Percentiles rank a stretch among this genome's conserved stretches.
Conservation (phyloP, 306 rosid genomes). For the Rosa chinensis region DNA sequence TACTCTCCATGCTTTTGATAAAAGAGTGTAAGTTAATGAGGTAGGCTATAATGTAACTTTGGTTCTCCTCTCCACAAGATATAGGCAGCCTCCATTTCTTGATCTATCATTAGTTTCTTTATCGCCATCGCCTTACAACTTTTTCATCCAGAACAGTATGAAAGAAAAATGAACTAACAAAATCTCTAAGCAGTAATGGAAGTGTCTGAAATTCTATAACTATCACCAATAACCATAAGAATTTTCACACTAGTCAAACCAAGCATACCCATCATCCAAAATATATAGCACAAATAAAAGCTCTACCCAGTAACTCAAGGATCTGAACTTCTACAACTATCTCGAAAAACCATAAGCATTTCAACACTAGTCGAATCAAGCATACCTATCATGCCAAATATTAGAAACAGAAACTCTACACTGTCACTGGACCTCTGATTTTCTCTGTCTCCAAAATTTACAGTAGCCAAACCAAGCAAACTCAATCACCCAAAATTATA, state of each 20-base stretch:
- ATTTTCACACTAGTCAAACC: background rate
- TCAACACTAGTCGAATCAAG: background rate
- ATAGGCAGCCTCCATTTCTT: background rate
- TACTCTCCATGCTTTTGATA: background rate
- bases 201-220: background rate
- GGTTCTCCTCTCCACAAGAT: background rate
- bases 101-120: background rate
- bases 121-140: background rate
- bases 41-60: background rate
- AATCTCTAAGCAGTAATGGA: background rate
- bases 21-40: background rate
- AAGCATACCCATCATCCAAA: constrained; percentile 1
- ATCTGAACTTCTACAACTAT: background rate
- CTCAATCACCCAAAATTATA: background rate
- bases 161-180: background rate
- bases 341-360: background rate
- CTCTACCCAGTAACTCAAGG: background rate
- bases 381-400: background rate
- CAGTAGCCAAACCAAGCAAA: too few relatives aligned
- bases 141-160: background rate
- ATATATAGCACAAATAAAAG: background rate
- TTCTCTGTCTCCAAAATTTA: too few relatives aligned
- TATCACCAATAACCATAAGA: background rate
- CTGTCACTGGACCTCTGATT: too few relatives aligned
- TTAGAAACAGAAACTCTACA: too few relatives aligned